Evolutionary conservation across 352 stramenopile genomes (phyloP).

Genomic region (Phytophthora chlamydospora): DNA sequence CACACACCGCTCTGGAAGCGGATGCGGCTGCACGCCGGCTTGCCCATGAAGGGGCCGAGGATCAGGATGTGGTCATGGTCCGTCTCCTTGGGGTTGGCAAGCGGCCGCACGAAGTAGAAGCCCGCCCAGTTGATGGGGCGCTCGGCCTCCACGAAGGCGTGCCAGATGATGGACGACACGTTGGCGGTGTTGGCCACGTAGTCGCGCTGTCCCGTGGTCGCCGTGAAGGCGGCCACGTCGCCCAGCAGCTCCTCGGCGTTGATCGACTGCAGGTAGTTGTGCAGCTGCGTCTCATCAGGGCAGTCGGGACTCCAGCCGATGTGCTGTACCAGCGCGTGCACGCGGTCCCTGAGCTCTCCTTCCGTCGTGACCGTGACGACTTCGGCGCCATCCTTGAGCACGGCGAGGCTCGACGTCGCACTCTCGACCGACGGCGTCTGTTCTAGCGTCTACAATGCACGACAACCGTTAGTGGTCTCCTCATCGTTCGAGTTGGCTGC

Average conservation of each 20-base stretch:
- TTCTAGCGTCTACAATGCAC: conserved; percentile 44
- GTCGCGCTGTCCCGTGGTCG: conserved; percentile 65
- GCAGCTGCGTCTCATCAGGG: conserved; percentile 49
- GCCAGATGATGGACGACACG: conserved; percentile 83
- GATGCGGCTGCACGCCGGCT: conserved; percentile 83
- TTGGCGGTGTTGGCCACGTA: conserved; percentile 84
- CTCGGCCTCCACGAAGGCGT: conserved; percentile 66
- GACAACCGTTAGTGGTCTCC: conserved; percentile 1
- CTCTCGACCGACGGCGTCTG: conserved; percentile 42
- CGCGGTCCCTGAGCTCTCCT: conserved; percentile 52
- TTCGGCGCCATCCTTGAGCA: conserved; percentile 58
- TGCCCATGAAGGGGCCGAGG: conserved; percentile 82
- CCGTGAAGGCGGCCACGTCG: conserved; percentile 69
- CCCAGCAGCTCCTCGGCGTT: conserved; percentile 68
- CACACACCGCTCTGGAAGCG: conserved; percentile 78
- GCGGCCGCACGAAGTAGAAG: conserved; percentile 81
- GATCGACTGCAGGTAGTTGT: conserved; percentile 64
- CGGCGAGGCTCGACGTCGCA: conserved; percentile 40
- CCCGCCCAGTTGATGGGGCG: conserved; percentile 83
- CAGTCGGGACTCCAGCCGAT: conserved; percentile 76
- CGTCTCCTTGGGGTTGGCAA: conserved; percentile 59
- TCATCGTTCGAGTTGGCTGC: neutral
- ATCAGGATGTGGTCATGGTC: conserved; percentile 71
- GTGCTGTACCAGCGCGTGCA: conserved; percentile 53
- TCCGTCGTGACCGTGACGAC: conserved; percentile 44